Evolutionary conservation across 2,329 filamentous ascomycete genomes (phyloP).

Genomic region (Phyllosticta ampelicida): DNA sequence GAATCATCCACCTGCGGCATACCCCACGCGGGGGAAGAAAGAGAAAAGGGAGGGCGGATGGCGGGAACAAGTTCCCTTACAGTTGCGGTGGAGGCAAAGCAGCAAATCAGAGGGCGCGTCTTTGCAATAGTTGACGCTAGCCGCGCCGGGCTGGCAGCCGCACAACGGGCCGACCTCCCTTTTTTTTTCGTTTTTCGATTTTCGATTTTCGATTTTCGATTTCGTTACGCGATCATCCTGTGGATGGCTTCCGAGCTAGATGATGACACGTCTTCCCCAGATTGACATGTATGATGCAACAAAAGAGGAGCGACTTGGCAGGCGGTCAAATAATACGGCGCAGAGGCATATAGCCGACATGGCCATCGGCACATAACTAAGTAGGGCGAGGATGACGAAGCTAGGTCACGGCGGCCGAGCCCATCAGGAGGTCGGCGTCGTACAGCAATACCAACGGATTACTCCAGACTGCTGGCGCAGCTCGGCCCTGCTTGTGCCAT

Average conservation of each 20-base stretch:
- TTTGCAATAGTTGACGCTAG: not conserved
- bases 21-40: not conserved
- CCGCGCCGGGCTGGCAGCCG: not conserved
- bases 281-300: conserved; percentile 9
- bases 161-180: not conserved
- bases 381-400: not conserved
- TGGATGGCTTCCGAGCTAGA: not conserved
- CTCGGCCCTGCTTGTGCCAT: not conserved
- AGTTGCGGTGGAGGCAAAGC: not conserved
- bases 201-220: no score
- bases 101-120: not conserved
- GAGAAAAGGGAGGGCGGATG: not conserved
- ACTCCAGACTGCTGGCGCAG: not conserved
- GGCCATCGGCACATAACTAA: not conserved
- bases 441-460: conserved; percentile 1
- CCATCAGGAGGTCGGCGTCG: not conserved
- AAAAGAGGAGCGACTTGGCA: conserved; percentile 6
- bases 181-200: no score
- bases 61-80: not conserved
- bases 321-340: not conserved
- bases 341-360: not conserved
- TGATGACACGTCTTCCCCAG: not conserved
- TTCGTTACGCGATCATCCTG: not conserved
- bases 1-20: not conserved
- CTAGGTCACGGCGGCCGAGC: not conserved